Evolutionary conservation across 2,329 filamentous ascomycete genomes (phyloP).

Genomic region (Aspergillus unguis): DNA sequence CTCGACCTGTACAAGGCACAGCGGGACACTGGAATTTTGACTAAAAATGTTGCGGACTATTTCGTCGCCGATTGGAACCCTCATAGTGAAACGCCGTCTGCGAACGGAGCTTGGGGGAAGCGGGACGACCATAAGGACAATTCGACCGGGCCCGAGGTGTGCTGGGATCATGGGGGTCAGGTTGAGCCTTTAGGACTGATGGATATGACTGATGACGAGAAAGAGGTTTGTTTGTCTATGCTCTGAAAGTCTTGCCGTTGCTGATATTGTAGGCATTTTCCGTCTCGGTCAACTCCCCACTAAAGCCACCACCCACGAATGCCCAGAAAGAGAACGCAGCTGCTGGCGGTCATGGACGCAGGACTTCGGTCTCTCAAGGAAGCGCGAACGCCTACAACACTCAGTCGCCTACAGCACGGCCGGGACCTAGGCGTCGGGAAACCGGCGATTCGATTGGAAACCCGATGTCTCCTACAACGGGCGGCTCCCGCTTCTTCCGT

Average conservation of each 20-base stretch:
- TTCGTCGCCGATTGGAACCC: conserved; percentile 79
- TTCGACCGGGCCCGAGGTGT: conserved; percentile 80
- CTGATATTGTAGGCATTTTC: conserved; percentile 64
- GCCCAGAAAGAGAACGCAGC: conserved; percentile 54
- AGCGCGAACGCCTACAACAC: conserved; percentile 63
- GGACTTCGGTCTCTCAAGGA: conserved; percentile 75
- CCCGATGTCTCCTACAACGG: conserved; percentile 47
- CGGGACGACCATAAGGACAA: conserved; percentile 68
- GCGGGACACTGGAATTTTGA: conserved; percentile 51
- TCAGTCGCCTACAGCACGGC: conserved; percentile 71
- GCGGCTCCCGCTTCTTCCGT: conserved; percentile 46
- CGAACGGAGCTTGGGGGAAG: conserved; percentile 70
- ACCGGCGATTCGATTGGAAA: conserved; percentile 67
- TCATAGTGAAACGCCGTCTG: conserved; percentile 62
- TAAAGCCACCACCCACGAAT: conserved; percentile 76
- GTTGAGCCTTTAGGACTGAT: conserved; percentile 69
- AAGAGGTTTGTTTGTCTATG: conserved; percentile 50
- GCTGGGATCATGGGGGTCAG: conserved; percentile 75
- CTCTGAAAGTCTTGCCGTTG: conserved; percentile 2
- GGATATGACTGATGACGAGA: conserved; percentile 67
- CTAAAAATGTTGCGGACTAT: conserved; percentile 62
- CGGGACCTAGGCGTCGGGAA: conserved; percentile 76
- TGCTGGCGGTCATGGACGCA: conserved; percentile 58
- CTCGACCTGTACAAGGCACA: conserved; percentile 67
- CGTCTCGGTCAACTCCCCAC: conserved; percentile 84